A percentile compares a stretch with the other conserved stretches of the same genome.
Conservation (phyloP, 2,329 filamentous ascomycete genomes). For the Ambrosiella cleistominuta region DNA sequence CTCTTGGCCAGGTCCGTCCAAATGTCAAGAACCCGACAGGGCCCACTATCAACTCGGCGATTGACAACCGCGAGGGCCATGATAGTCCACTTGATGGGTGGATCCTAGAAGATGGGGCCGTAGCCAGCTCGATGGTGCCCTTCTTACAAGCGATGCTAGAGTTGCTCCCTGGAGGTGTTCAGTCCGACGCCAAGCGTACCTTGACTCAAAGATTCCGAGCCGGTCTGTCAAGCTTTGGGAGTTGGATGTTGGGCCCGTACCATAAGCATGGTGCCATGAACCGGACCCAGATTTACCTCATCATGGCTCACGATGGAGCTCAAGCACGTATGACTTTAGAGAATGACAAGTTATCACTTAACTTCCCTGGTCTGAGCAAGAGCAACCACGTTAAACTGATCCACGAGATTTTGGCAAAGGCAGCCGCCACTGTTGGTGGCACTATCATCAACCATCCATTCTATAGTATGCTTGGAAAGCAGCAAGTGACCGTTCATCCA, state of each 20-base stretch:
- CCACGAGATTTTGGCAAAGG: conserved; percentile 32
- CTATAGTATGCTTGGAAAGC: conserved; percentile 34
- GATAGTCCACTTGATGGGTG: conserved; percentile 41
- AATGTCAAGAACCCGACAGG: conserved; percentile 36
- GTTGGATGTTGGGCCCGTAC: conserved; percentile 41
- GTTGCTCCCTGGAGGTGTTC: conserved; percentile 29
- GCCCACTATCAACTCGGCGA: conserved; percentile 44
- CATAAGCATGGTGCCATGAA: conserved; percentile 36
- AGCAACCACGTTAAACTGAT: conserved; percentile 36
- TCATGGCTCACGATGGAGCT: conserved; percentile 50
- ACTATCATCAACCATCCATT: conserved; percentile 42
- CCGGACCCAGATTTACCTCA: conserved; percentile 44
- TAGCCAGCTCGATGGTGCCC: conserved; percentile 37
- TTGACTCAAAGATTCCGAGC: conserved; percentile 27
- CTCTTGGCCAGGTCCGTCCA: conserved; percentile 33
- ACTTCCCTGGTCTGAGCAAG: conserved; percentile 40
- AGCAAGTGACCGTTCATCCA: conserved; percentile 48
- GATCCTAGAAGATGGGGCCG: conserved; percentile 45
- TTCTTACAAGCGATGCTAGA: conserved; percentile 41
- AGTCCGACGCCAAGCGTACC: conserved; percentile 20
- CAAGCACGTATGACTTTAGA: conserved; percentile 42
- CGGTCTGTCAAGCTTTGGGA: conserved; percentile 31
- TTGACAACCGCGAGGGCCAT: conserved; percentile 37
- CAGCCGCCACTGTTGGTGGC: conserved; percentile 40
- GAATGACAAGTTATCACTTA: conserved; percentile 40